Percentiles rank a stretch among this genome's conserved stretches.
Evolutionary conservation across 441 rosid genomes (phyloP).

Genomic region (Populus hybrid): DNA sequence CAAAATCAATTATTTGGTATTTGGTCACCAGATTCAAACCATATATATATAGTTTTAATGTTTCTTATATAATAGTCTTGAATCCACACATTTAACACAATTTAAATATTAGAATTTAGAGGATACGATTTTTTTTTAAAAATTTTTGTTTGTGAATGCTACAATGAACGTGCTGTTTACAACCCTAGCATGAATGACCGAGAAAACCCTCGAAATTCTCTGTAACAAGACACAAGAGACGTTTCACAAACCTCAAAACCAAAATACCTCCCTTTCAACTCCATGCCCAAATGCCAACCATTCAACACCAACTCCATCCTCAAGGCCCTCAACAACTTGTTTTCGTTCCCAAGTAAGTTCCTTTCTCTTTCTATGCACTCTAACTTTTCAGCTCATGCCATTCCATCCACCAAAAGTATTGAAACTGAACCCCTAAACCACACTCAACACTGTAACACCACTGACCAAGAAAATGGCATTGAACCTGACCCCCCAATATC

Average conservation of each 20-base stretch:
- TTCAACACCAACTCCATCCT: constrained; percentile 18
- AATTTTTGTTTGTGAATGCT: no score
- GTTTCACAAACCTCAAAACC: background rate
- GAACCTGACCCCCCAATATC: constrained; percentile 43
- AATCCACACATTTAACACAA: no score
- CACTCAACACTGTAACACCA: background rate
- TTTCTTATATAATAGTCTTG: no score
- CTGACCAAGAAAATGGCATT: background rate
- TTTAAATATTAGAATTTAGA: no score
- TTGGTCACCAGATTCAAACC: no score
- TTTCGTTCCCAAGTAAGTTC: constrained; percentile 32
- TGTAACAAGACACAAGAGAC: no score
- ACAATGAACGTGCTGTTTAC: no score
- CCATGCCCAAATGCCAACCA: constrained; percentile 44
- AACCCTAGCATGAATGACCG: no score
- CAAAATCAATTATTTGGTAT: no score
- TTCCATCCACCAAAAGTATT: constrained; percentile 17
- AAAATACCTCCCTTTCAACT: background rate
- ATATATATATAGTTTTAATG: no score
- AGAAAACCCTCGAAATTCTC: no score
- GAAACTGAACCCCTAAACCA: constrained; percentile 23
- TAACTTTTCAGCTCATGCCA: constrained; percentile 28
- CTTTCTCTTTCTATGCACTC: constrained; percentile 6
- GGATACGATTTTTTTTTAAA: no score
- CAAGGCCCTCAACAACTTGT: constrained; percentile 18